Percentiles rank a stretch among this genome's conserved stretches.
phyloP scores from a whole-genome alignment of 768 basidiomycete species.

The Tricholoma bakamatsutake region DNA sequence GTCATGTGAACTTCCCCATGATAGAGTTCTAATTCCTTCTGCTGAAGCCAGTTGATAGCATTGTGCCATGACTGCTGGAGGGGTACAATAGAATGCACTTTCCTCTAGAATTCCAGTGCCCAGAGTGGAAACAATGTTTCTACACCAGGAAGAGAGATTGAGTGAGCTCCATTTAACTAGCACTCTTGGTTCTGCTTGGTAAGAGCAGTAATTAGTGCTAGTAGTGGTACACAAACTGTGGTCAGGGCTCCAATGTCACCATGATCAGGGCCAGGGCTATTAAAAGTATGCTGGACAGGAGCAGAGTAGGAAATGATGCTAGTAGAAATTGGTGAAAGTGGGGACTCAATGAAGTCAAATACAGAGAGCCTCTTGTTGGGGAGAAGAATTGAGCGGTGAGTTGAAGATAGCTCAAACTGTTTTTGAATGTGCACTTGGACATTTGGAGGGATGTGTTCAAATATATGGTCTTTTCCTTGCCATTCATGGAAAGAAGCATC shows the following conservation, averaged over 20 bases:
- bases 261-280: background rate
- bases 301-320: background rate
- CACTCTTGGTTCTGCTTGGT: background rate
- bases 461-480: too few species aligned
- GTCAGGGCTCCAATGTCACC: background rate
- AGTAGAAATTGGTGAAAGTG: background rate
- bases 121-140: background rate
- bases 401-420: too few species aligned
- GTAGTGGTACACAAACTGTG: background rate
- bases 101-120: background rate
- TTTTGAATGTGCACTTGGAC: too few species aligned
- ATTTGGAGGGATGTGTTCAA: too few species aligned
- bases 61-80: background rate
- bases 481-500: too few species aligned
- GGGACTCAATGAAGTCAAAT: background rate
- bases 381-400: background rate
- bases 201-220: background rate
- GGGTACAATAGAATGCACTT: background rate
- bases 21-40: background rate
- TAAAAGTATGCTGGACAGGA: background rate
- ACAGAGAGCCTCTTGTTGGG: background rate
- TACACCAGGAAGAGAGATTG: background rate
- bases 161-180: conserved; percentile 1
- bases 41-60: conserved; percentile 1
- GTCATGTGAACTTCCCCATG: background rate